Base-by-base conservation (phyloP, 768 basidiomycete genomes). In the Termitomyces sp. region DNA sequence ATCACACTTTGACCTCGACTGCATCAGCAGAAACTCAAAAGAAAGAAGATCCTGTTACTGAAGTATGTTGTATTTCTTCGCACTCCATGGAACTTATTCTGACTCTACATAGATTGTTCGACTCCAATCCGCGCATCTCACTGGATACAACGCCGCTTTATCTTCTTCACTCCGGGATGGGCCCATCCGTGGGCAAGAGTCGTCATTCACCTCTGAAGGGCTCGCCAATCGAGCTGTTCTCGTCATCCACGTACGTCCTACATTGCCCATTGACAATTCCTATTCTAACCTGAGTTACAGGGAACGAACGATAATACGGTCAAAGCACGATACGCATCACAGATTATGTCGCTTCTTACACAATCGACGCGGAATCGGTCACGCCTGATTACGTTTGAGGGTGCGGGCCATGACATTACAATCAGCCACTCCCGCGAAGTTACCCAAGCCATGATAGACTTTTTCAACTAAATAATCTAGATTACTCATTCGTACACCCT, bases 101-200 rank as follows among this genome's bases (percentile, higher is more conserved):
- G 42, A 45, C 26, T 7, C 19, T 3, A 11, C 2, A 28, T 57
- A 87, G 82, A 84, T 90, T 53, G 83, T 90, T 0, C 79, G 87
- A n/a, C 71, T 88, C 12, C 88, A 90, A 69, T 86, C 86, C 0
- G 88, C 88, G 1, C 84, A 88, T 63, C 76, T 90, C 5, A 80
- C 84, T 0, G 81, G 88, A 4, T 90, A 82, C 65, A 88, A 90
- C 59, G 77, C 81, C 21, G 88, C 88, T 0, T 70, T 90, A n/a
- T 88, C 88, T 0, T 89, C 87, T 5, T 87, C 83, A 3, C 71
- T 90, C 24, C 79, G 88, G 34, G 80, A 86, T 38, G 88, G 88
- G 1, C 88, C 88, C 14, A 72, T 90, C 28, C 81, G 87, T 38
- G 85, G 86, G 5, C 79, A 84, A 53, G 68, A 67, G 1, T 66